These are phyloP conservation scores for Plasmodium fragile DNA, from an alignment of 169 alveolate genomes.

Conservation along the genomic window DNA sequence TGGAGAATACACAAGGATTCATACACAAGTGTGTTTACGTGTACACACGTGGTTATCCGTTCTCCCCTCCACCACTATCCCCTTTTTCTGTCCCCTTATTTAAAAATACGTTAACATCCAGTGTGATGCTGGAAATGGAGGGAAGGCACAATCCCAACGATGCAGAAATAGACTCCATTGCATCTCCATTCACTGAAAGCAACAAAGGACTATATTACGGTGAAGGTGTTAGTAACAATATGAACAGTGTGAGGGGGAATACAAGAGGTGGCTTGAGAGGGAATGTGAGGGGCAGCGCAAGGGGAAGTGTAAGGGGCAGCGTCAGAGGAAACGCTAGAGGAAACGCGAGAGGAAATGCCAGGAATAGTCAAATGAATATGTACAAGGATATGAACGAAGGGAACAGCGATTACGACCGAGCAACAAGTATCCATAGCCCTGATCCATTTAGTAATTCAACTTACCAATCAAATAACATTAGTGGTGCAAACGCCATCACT, in stretches of 20 bases:
- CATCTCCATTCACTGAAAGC: constrained; percentile 6
- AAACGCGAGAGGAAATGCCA: background rate
- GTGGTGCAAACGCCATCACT: background rate
- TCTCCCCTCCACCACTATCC: background rate
- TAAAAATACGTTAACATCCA: background rate
- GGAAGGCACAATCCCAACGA: constrained; percentile 10
- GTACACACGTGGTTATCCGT: background rate
- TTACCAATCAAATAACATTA: background rate
- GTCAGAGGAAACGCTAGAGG: background rate
- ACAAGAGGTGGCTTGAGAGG: background rate
- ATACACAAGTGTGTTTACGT: background rate
- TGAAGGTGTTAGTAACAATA: constrained; percentile 10
- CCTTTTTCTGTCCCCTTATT: background rate
- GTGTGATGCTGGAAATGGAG: constrained; percentile 27
- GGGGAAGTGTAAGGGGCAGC: background rate
- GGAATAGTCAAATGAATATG: background rate
- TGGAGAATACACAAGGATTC: background rate
- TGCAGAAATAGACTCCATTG: constrained; percentile 15
- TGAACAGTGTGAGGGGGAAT: background rate
- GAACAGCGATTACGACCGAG: background rate
- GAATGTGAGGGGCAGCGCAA: background rate
- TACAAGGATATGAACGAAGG: background rate
- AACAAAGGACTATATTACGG: background rate
- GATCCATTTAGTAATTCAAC: background rate
- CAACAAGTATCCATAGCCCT: background rate